Base-by-base conservation (phyloP, 495 filamentous ascomycete species). In the Haplographium delicatum region DNA sequence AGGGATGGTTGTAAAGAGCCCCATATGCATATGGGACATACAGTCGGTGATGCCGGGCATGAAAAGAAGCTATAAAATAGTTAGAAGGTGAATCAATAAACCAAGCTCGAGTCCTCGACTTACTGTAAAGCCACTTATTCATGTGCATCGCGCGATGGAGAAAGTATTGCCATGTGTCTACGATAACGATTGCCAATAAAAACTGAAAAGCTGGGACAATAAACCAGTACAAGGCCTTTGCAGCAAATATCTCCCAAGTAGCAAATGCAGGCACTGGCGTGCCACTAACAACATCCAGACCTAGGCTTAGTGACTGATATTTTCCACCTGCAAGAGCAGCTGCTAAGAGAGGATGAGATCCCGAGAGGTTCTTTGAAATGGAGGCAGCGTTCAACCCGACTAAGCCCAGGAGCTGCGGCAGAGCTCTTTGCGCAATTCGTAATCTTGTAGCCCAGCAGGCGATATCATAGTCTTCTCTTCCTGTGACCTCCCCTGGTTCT, bases 91-190 rank as follows among this genome's bases (percentile, higher is more conserved):
- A n/a, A 24, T 3, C 5, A 19, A 56, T 46, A 66, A 37, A 42
- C 18, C 6, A 27, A 25, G n/a, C 5, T n/a, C n/a, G n/a, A 20
- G 31, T 5, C 1, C 18, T 22, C 19, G 15, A 52, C 55, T 53
- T 54, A 95, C 90, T 86, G 75, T 98, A 98, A 53, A 98, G 83
- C 86, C 88, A 96, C 62, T 87, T 87, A 67, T 94, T 91, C 70
- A 89, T 68, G 65, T 98, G 93, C 89, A 96, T 96, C 31, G 80
- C 80, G 22, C 93, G 85, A 71, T 98, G 93, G 63, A 85, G 74
- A 69, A 96, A 95, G 72, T 98, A 98, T 59, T 98, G 89, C 88
- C 91, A 96, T 27, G 89, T 94, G 70, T 98, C 93, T 51, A 96
- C 75, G 51, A 88, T 66, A 50, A 75, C 70, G 55, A 91, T 77